Conservation (phyloP, 1,284 basidiomycete genomes). For the Baeospora myosura region DNA sequence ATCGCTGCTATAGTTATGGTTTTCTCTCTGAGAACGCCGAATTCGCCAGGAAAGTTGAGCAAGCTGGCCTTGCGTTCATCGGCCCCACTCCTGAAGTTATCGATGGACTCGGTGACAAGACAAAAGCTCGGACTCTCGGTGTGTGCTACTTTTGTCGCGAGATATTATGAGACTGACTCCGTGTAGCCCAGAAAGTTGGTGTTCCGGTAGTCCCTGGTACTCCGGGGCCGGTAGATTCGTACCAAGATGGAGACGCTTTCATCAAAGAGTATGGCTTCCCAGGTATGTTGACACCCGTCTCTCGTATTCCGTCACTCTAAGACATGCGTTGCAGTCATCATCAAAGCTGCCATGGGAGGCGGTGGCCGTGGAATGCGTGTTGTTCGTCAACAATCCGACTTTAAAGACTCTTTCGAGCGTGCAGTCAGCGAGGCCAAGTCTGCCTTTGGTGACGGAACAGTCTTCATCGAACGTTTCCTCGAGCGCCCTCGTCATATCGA, state of each 20-base stretch:
- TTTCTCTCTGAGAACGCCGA: constrained; percentile 96
- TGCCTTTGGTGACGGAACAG: constrained; percentile 96
- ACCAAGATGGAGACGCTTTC: constrained; percentile 80
- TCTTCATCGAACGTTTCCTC: constrained; percentile 97
- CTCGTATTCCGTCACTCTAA: neutral
- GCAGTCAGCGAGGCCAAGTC: constrained; percentile 93
- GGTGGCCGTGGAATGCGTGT: constrained; percentile 99
- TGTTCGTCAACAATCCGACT: constrained; percentile 86
- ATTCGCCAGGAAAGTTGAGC: constrained; percentile 95
- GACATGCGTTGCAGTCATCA: constrained; percentile 59
- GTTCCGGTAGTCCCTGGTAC: constrained; percentile 99
- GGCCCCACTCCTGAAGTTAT: constrained; percentile 96
- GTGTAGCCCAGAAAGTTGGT: constrained; percentile 71
- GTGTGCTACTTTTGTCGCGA: constrained; percentile 11
- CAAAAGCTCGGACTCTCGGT: constrained; percentile 89
- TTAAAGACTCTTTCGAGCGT: constrained; percentile 86
- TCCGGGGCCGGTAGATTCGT: constrained; percentile 83
- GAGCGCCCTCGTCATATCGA: constrained; percentile 96
- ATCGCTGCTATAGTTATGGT: constrained; percentile 67
- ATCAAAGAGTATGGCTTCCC: constrained; percentile 96
- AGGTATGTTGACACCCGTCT: constrained; percentile 34
- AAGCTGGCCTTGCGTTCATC: constrained; percentile 95
- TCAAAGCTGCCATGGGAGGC: constrained; percentile 98
- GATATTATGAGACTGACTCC: too few species aligned
- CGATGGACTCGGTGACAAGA: constrained; percentile 97